Evolutionary conservation across 495 filamentous ascomycete genomes (phyloP).

Genomic region (Neurospora sp.): DNA sequence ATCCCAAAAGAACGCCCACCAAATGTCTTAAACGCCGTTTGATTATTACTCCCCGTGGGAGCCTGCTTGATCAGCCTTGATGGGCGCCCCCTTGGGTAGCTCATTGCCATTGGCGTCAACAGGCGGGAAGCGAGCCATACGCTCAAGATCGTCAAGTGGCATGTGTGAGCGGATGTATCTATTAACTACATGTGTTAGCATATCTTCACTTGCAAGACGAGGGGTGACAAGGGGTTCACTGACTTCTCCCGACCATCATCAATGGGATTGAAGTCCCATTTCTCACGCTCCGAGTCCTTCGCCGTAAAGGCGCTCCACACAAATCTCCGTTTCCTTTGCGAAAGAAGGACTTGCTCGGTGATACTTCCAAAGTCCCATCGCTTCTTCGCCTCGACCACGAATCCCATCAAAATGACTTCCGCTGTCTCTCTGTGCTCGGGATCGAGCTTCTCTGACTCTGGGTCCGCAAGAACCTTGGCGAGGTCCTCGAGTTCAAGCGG

Average conservation of each 20-base stretch:
- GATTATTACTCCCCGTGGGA: slow-evolving; percentile 31
- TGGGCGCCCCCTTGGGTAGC: slow-evolving; percentile 18
- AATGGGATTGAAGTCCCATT: slow-evolving; percentile 68
- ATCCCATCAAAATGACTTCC: slow-evolving; percentile 42
- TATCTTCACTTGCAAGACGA: neutral
- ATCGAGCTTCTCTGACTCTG: neutral
- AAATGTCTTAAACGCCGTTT: neutral
- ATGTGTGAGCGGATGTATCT: slow-evolving; percentile 61
- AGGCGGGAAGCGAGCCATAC: slow-evolving; percentile 51
- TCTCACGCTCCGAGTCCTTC: neutral
- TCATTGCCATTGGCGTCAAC: slow-evolving; percentile 50
- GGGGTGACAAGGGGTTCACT: slow-evolving; percentile 6
- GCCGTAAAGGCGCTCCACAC: slow-evolving; percentile 62
- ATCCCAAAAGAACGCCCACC: neutral
- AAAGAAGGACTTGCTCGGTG: slow-evolving; percentile 53
- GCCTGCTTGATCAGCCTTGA: slow-evolving; percentile 34
- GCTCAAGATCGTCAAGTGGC: slow-evolving; percentile 59
- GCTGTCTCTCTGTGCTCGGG: slow-evolving; percentile 21
- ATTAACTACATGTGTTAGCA: neutral
- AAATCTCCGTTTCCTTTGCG: slow-evolving; percentile 61
- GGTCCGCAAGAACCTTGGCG: slow-evolving; percentile 32
- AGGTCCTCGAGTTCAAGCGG: slow-evolving; percentile 67
- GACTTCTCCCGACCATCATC: slow-evolving; percentile 66
- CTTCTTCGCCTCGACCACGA: slow-evolving; percentile 51
- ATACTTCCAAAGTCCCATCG: slow-evolving; percentile 71